Percentiles rank a stretch among this genome's conserved stretches.
Conservation (phyloP, 2,329 filamentous ascomycete genomes). For the Stachybotrys chlorohalonatus region DNA sequence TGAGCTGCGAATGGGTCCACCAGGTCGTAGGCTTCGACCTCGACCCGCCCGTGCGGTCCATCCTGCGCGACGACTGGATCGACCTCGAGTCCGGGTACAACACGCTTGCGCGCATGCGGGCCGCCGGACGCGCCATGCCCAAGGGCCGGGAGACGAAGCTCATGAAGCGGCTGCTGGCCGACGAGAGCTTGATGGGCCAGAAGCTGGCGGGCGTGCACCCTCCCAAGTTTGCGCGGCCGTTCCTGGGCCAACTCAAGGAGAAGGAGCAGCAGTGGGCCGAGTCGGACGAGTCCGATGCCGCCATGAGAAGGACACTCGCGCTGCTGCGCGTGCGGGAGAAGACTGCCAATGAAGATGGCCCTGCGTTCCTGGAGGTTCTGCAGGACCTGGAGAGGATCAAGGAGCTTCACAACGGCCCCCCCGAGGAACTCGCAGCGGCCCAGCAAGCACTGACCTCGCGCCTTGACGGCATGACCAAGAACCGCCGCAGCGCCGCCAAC, state of each 20-base stretch:
- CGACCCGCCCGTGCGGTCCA: constrained; percentile 14
- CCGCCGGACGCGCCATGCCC: constrained; percentile 32
- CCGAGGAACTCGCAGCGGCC: constrained; percentile 15
- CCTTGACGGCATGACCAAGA: constrained; percentile 22
- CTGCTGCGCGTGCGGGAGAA: constrained; percentile 18
- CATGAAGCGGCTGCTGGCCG: constrained; percentile 12
- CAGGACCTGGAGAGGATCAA: constrained; percentile 18
- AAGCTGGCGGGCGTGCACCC: constrained; percentile 18
- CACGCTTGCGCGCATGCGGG: constrained; percentile 37
- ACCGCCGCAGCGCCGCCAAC: constrained; percentile 24
- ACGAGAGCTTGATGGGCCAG: constrained; percentile 11
- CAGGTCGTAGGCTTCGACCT: constrained; percentile 43
- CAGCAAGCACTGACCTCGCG: constrained; percentile 24
- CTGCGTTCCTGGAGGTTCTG: constrained; percentile 21
- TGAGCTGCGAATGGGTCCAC: constrained; percentile 48
- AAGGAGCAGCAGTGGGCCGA: constrained; percentile 20
- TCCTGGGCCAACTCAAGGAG: constrained; percentile 30
- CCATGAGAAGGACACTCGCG: constrained; percentile 12
- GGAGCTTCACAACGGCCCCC: constrained; percentile 8
- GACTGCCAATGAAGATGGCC: constrained; percentile 9
- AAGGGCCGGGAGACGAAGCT: constrained; percentile 28
- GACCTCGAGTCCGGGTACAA: constrained; percentile 34
- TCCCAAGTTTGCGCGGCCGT: constrained; percentile 27
- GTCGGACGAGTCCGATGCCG: neutral
- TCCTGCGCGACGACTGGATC: constrained; percentile 36